These are phyloP conservation scores for Eucalyptus regnans DNA, from an alignment of 345 rosid genomes.

Conservation along the genomic window DNA sequence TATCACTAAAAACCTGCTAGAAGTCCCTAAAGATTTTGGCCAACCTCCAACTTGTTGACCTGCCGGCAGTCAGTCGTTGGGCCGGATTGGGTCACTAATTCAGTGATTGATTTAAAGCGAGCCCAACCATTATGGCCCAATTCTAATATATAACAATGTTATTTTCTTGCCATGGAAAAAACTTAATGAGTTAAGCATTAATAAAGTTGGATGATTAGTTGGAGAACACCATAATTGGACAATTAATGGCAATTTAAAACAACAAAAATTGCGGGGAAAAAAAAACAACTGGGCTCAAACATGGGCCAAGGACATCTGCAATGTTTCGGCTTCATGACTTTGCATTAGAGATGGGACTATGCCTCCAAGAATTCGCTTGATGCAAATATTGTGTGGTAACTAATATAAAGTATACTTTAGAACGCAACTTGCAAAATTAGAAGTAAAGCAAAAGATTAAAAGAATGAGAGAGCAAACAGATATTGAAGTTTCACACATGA, in stretches of 20 bases:
- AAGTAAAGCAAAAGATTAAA: neutral
- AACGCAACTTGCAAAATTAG: neutral
- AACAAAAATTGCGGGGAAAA: neutral
- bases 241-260: neutral
- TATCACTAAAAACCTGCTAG: neutral
- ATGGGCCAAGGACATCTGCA: neutral
- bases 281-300: neutral
- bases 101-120: neutral
- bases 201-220: neutral
- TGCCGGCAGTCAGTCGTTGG: neutral
- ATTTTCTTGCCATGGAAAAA: neutral
- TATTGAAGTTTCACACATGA: neutral
- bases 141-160: neutral
- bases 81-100: neutral
- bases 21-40: neutral
- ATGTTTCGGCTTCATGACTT: neutral
- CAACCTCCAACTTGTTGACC: neutral
- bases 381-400: neutral
- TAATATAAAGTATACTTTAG: neutral
- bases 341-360: neutral
- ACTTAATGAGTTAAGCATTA: neutral
- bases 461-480: neutral
- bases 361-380: neutral
- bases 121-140: neutral
- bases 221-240: neutral